These are phyloP conservation scores for Botryotinia globosa DNA, from an alignment of 2,329 filamentous ascomycete genomes.

Conservation along the genomic window DNA sequence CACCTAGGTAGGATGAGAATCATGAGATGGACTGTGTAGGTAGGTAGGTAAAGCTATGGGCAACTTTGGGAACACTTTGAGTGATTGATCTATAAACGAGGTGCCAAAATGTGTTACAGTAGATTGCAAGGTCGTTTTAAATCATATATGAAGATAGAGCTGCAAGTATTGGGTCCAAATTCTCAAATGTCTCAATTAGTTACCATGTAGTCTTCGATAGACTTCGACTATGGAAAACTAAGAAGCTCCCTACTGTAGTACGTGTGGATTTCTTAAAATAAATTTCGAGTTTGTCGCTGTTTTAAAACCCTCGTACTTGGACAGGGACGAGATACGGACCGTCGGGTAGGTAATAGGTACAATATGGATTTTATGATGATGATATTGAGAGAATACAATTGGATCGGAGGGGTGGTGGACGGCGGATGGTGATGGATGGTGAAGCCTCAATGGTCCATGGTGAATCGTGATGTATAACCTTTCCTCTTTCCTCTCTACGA, in stretches of 20 bases:
- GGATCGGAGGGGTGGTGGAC: not conserved
- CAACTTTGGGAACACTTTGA: not conserved
- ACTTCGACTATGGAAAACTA: conserved; percentile 1
- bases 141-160: not conserved
- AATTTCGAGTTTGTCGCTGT: not conserved
- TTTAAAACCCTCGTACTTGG: not conserved
- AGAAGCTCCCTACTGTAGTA: not conserved
- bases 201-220: not conserved
- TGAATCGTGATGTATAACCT: not conserved
- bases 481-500: not conserved
- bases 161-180: not conserved
- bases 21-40: not conserved
- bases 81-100: not conserved
- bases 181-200: not conserved
- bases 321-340: not conserved
- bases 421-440: not conserved
- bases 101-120: not conserved
- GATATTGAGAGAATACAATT: not conserved
- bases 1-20: not conserved
- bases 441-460: not conserved
- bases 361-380: not conserved
- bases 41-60: not conserved
- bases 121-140: not conserved
- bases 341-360: no score
- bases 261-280: conserved; percentile 8